Base-by-base conservation (phyloP, 345 rosid genomes). In the Rubroshorea leprosula region DNA sequence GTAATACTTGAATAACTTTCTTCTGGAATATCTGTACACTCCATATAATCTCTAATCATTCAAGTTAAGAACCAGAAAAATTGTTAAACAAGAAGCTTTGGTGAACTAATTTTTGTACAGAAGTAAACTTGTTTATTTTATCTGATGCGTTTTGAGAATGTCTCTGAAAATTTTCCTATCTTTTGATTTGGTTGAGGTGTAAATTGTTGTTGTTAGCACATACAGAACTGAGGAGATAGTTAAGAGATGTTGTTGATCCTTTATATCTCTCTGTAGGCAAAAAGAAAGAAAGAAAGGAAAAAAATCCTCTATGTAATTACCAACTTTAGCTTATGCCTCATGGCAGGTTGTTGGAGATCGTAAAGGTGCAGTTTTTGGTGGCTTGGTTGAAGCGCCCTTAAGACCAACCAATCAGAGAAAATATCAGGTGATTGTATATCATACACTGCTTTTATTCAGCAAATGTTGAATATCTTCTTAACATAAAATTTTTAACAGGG, bases 361-460 rank as follows among this genome's bases (percentile, higher is more conserved):
- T 41, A 89, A 85, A 75, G 99, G 94, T 59, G 91, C 88, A 1
- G 96, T 89, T 39, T 89, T 93, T 74, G 97, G 99, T 70, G 95
- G 97, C 67, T 74, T 89, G 72, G 91, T 93, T 14, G 99, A 93
- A 62, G 94, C 97, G 58, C 97, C 99, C 46, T 74, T 93, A 45
- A 79, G 64, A 70, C 87, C 96, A 64, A 78, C 82, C 62, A 91
- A 78, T 66, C 79, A 82, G 63, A 80, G 70, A 51, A 91, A 75
- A 64, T 93, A 93, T 73, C 97, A 93, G 97, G 99, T 89, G 58
- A 25, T 38, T 21, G 39, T 62, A 13, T 13, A 62, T 20, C 51
- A 39, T 46, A 43, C 20, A 41, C 54, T 48, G 39, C 7, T 26
- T 29, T 69, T 55, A 48, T 63, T 49, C 21, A 18, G 26, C 16